Base-by-base conservation (phyloP, 441 rosid species). In the Arabidopsis hybrid region DNA sequence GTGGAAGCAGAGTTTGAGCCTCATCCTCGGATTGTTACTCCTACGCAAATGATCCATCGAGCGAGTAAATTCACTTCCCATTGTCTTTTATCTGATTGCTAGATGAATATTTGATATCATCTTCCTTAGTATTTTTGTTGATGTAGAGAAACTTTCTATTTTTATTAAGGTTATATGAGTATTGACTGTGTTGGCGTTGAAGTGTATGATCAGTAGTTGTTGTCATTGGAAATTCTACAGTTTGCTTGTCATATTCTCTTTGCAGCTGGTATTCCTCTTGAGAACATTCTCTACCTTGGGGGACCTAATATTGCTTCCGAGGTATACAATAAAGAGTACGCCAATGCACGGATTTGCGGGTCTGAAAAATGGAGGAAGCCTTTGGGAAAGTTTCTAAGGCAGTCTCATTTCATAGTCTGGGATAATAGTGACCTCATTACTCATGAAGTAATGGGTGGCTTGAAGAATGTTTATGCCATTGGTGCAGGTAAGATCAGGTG, bases 221-320 rank as follows among this genome's bases (percentile, higher is more conserved):
- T 71, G 21, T 11, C 34, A 11, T 5, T 29, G 18, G 42, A 14
- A 17, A 3, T 43, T 11, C 66, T 32, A 67, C 2, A 14, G 14
- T 11, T 61, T 31, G 3, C 14, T 68, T 38, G 16, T 21, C n/a
- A 38, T 60, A 7, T 40, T 6, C 49, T 53, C 2, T 36, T 35
- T 78, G 69, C 71, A 95, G 99, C 99, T 83, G 97, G 94, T 63
- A 83, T 90, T 39, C 86, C 86, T 7, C 63, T 83, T 72, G 98
- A 95, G 83, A 95, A 91, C 71, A 90, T 95, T 77, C 92, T 95
- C 14, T 95, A 95, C 78, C 98, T 95, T 16, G 99, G 99, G 7
- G 99, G 99, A 78, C 99, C 99, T 4, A 95, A 95, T 80, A 95
- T 95, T 70, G 99, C 99, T 53, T 90, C 99, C 0, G 99, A 95